Evolutionary conservation across 495 filamentous ascomycete genomes (phyloP).

Genomic region (Annulohypoxylon maeteangense): DNA sequence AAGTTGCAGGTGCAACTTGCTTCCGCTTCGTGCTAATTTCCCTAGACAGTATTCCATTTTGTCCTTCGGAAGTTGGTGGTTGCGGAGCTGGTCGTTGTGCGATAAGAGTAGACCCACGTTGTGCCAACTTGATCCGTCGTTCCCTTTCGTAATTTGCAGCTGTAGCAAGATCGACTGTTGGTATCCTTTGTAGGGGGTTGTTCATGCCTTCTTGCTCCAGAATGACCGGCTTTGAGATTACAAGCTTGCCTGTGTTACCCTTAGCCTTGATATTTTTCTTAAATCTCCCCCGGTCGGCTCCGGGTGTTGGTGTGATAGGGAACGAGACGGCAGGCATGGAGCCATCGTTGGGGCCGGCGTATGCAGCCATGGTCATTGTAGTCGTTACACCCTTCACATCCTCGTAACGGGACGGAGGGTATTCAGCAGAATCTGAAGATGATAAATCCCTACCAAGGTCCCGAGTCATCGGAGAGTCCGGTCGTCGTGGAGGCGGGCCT

Average conservation of each 20-base stretch:
- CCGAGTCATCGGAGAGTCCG: conserved; percentile 43
- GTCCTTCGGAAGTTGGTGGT: conserved; percentile 43
- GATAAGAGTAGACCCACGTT: conserved; percentile 44
- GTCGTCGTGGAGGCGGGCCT: conserved; percentile 37
- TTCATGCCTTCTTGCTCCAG: conserved; percentile 47
- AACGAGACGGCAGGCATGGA: conserved; percentile 30
- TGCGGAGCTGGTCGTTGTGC: conserved; percentile 54
- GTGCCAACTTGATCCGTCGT: conserved; percentile 52
- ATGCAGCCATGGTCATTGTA: conserved; percentile 52
- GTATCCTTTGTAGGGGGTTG: conserved; percentile 57
- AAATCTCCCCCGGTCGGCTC: conserved; percentile 34
- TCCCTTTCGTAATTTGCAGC: conserved; percentile 61
- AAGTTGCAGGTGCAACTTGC: conserved; percentile 45
- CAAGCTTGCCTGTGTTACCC: conserved; percentile 48
- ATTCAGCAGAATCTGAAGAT: conserved; percentile 54
- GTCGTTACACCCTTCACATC: conserved; percentile 56
- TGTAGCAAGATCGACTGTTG: conserved; percentile 58
- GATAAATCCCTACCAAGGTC: conserved; percentile 49
- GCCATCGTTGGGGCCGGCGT: conserved; percentile 38
- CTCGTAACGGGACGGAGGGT: conserved; percentile 57
- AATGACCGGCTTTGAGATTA: conserved; percentile 63
- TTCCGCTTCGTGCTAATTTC: conserved; percentile 56
- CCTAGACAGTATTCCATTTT: conserved; percentile 46
- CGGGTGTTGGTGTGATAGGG: conserved; percentile 34
- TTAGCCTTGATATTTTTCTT: conserved; percentile 50